Conservation (phyloP, 1,139 yeast species). For the Hyphopichia fennica region DNA sequence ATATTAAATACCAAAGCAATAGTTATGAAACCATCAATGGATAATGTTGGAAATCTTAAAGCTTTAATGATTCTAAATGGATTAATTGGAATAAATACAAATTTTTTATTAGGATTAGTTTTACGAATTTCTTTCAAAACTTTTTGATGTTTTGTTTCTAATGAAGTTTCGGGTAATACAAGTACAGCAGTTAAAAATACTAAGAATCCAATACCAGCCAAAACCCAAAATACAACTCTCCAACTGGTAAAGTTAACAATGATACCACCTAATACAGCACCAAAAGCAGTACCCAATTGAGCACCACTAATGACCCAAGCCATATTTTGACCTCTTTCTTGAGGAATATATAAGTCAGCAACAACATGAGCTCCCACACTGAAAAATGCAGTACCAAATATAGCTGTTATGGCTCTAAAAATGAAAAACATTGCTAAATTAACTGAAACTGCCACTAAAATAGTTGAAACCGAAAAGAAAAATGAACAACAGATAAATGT, state of each 20-base stretch:
- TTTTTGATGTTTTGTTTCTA: conserved; percentile 22
- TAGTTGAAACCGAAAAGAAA: conserved; percentile 31
- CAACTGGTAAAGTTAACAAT: conserved; percentile 50
- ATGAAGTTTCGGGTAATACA: conserved; percentile 43
- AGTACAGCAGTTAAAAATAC: conserved; percentile 27
- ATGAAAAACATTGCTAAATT: conserved; percentile 52
- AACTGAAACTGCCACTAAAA: conserved; percentile 44
- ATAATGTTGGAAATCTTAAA: conserved; percentile 39
- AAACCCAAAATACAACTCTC: conserved; percentile 50
- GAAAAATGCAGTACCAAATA: conserved; percentile 56
- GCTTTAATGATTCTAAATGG: conserved; percentile 43
- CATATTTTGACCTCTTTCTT: conserved; percentile 48
- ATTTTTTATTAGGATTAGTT: conserved; percentile 26
- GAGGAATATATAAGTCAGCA: conserved; percentile 47
- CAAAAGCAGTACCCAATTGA: conserved; percentile 49
- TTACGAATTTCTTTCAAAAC: conserved; percentile 11
- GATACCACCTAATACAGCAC: conserved; percentile 47
- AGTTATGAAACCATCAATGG: conserved; percentile 44
- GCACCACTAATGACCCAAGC: conserved; percentile 44
- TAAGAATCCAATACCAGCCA: conserved; percentile 39
- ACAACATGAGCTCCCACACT: conserved; percentile 46
- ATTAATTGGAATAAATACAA: conserved; percentile 41
- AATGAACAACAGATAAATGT: conserved; percentile 38
- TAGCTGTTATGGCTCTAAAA: conserved; percentile 44
- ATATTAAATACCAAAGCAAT: conserved; percentile 44